A percentile compares a stretch with the other conserved stretches of the same genome.
phyloP scores from a whole-genome alignment of 2,329 filamentous ascomycete genomes.

The Fusarium vanettenii region DNA sequence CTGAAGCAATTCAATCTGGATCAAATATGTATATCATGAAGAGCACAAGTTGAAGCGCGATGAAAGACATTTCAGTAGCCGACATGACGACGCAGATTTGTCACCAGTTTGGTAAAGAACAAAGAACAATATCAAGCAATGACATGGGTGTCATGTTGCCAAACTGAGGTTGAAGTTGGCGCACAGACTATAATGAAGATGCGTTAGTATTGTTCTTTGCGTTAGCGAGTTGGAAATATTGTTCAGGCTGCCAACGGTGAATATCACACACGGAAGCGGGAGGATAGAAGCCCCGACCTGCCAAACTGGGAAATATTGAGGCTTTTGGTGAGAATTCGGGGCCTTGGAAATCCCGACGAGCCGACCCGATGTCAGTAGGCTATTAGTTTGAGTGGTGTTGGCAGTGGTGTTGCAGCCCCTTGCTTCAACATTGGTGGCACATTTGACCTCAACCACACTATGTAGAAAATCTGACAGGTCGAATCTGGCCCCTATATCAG shows the following conservation, averaged over 20 bases:
- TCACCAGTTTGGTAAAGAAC: constrained; percentile 2
- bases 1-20: neutral
- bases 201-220: constrained; percentile 35
- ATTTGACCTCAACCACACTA: neutral
- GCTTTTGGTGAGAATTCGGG: neutral
- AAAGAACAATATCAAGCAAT: constrained; percentile 37
- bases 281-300: neutral
- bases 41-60: neutral
- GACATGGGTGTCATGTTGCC: neutral
- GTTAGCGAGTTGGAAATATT: constrained; percentile 16
- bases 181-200: constrained; percentile 28
- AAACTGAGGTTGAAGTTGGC: constrained; percentile 1
- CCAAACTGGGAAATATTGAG: neutral
- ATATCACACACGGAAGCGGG: neutral
- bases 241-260: constrained; percentile 10
- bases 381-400: neutral
- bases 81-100: neutral
- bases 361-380: neutral
- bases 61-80: neutral
- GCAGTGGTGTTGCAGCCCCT: neutral
- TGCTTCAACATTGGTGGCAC: neutral
- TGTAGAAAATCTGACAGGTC: neutral
- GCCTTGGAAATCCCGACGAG: neutral
- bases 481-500: neutral
- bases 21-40: neutral